A percentile compares a stretch with the other conserved stretches of the same genome.
These are phyloP conservation scores for Fomitopsis serialis DNA, from an alignment of 768 basidiomycete species.

Conservation along the genomic window DNA sequence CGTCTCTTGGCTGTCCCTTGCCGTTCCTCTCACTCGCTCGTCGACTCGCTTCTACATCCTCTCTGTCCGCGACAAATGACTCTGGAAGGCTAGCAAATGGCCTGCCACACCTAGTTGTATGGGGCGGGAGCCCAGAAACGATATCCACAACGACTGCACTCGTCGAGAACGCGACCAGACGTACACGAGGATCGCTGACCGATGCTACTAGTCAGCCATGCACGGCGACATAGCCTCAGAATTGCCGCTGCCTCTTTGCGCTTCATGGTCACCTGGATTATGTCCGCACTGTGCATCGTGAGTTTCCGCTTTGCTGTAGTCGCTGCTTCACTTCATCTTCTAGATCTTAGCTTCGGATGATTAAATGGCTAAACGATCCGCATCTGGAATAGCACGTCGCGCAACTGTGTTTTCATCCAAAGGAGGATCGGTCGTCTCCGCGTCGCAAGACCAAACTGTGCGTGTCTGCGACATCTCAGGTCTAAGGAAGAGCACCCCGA, in stretches of 20 bases:
- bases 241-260: conserved; percentile 85
- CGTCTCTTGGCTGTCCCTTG: no score
- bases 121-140: no score
- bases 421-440: conserved; percentile 95
- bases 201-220: no score
- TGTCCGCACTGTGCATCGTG: conserved; percentile 95
- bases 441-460: conserved; percentile 98
- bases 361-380: conserved; percentile 99
- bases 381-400: conserved; percentile 98
- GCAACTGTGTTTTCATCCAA: conserved; percentile 98
- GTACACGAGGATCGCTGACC: no score
- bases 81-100: no score
- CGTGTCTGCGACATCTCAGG: conserved; percentile 99
- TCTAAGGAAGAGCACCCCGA: conserved; percentile 81
- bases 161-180: no score
- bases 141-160: no score
- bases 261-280: conserved; percentile 95
- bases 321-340: background rate
- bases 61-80: no score
- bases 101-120: no score
- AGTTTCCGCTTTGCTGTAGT: conserved; percentile 26
- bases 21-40: no score
- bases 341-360: conserved; percentile 91
- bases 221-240: no score
- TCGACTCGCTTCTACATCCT: no score